These are phyloP conservation scores for Lolium rigidum DNA, from an alignment of 176 grass and related monocot species.

Conservation along the genomic window DNA sequence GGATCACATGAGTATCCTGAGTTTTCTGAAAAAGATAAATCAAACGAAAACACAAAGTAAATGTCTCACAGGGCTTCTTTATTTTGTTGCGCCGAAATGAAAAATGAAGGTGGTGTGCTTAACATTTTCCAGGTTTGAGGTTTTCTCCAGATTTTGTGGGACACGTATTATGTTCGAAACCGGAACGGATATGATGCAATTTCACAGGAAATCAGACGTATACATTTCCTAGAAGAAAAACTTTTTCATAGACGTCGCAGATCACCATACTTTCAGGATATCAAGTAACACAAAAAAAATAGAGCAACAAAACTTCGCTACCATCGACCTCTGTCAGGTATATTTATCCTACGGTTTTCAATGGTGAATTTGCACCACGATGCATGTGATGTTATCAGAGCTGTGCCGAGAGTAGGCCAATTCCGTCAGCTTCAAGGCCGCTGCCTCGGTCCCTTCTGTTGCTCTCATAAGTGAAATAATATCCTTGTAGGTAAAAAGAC, in stretches of 20 bases:
- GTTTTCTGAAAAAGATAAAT: neutral
- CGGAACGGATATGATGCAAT: neutral
- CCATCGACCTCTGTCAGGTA: slow-evolving; percentile 10
- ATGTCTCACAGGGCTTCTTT: neutral
- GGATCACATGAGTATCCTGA: neutral
- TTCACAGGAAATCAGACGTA: neutral
- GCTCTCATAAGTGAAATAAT: slow-evolving; percentile 55
- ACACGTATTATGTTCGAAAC: neutral
- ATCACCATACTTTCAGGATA: slow-evolving; percentile 5
- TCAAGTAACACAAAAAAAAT: neutral
- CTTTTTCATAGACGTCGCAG: neutral
- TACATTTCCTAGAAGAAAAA: slow-evolving; percentile 14
- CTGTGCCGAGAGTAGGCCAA: slow-evolving; percentile 46
- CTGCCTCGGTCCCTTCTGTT: slow-evolving; percentile 57
- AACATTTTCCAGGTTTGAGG: neutral
- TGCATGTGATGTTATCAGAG: slow-evolving; percentile 76
- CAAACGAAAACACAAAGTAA: neutral
- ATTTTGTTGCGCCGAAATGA: neutral
- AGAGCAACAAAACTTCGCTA: neutral
- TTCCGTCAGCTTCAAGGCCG: slow-evolving; percentile 67
- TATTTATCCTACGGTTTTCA: slow-evolving; percentile 29
- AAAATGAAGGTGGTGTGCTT: neutral
- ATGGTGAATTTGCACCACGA: slow-evolving; percentile 69
- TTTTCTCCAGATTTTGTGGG: neutral
- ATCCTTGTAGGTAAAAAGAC: slow-evolving; percentile 51